Evolutionary conservation across 768 basidiomycete species (phyloP).

Genomic region (Pulveroboletus sp.): DNA sequence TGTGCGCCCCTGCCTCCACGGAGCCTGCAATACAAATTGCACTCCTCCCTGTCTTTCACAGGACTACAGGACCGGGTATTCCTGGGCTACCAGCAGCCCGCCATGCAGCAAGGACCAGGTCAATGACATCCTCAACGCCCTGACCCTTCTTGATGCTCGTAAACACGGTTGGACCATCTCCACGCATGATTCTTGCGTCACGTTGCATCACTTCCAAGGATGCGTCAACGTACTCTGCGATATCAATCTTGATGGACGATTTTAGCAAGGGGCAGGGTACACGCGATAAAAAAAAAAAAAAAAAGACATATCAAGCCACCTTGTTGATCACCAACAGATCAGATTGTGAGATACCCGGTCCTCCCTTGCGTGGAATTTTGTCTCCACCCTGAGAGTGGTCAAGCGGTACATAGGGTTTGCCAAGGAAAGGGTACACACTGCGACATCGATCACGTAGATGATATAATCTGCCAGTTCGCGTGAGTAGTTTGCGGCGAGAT

Average conservation of each 20-base stretch:
- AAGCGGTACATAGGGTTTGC: background rate
- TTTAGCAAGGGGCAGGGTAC: background rate
- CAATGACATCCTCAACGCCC: conserved; percentile 78
- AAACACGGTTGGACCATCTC: conserved; percentile 91
- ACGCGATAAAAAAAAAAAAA: conserved; percentile 2
- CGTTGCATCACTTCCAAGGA: conserved; percentile 93
- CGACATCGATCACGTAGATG: conserved; percentile 87
- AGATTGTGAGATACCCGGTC: conserved; percentile 94
- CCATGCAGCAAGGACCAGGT: conserved; percentile 88
- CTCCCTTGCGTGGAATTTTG: conserved; percentile 97
- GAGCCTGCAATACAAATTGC: background rate
- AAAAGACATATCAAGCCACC: conserved; percentile 34
- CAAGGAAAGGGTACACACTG: conserved; percentile 41
- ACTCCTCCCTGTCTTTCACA: conserved; percentile 14
- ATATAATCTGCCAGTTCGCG: conserved; percentile 97
- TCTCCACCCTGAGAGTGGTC: conserved; percentile 73
- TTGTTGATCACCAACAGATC: conserved; percentile 96
- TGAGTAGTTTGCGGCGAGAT: conserved; percentile 95
- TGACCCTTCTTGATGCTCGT: conserved; percentile 73
- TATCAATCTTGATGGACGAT: conserved; percentile 65
- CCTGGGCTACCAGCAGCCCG: conserved; percentile 74
- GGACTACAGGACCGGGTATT: conserved; percentile 35
- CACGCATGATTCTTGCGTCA: conserved; percentile 91
- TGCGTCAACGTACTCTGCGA: conserved; percentile 88
- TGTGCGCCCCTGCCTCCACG: background rate